Evolutionary conservation across 495 filamentous ascomycete genomes (phyloP), one percentile per base, ranked within the genome.

Genomic region (Oidiodendron maius): DNA sequence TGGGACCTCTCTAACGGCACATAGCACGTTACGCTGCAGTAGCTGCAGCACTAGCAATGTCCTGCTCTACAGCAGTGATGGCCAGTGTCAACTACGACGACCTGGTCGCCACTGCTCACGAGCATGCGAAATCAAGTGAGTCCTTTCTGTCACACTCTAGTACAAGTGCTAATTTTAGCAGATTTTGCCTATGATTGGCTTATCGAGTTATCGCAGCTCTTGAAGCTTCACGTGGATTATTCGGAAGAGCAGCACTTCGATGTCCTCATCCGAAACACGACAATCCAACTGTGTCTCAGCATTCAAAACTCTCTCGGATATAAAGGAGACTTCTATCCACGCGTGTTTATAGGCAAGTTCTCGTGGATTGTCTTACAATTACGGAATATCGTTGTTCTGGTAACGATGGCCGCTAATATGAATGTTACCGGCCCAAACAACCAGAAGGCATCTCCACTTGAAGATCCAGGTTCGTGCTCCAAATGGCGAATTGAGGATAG

Each of bases 311-410:
- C 81, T 40, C 66, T 91, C 22, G 82, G 82, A 15, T 87, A 78
- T 59, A 72, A 69, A 35, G 80, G 78, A 16, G 78, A 79, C 39
- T 71, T 71, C 40, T 68, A 75, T 36, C 67, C 74, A 11, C 80
- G 84, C 17, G 74, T 64, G 23, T 71, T 86, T 20, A 62, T 78
- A 23, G 82, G 82, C 21, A 86, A 84, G 56, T 70, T 94, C 40
- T 78, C 88, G n/a, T 85, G 81, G 75, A 66, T 83, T 1, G 78
- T 81, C 26, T 66, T 95, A 28, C 82, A 87, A 59, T 68, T 91
- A 26, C 76, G 86, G 30, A 82, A 85, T 56, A 75, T 83, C 13
- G 77, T 83, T 3, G 70, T 87, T 32, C 71, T 84, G 47, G 79
- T 87, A 51, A 80, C 74, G 1, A 78, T 81, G 35, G 78, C 77